Base-by-base conservation (phyloP, 2,329 filamentous ascomycete species). In the Arthrobotrys sphaeroides region DNA sequence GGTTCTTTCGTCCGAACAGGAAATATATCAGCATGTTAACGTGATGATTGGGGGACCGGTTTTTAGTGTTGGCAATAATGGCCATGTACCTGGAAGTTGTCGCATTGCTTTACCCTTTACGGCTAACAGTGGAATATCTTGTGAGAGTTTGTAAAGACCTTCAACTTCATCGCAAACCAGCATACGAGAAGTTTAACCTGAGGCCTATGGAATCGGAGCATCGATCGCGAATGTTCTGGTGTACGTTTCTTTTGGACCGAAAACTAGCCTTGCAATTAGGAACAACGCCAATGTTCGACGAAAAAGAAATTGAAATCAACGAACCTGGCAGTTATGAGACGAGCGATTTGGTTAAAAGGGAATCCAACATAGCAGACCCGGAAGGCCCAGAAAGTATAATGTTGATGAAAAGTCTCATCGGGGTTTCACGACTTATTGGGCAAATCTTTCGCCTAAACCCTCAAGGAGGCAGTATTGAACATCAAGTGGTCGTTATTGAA, bases 151-250 rank as follows among this genome's bases (percentile, higher is more conserved):
- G 77, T 38, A 77, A 78, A 57, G 78, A 79, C 60, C 67, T 79
- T 18, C 74, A 65, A 2, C 75, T 79, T 40, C 77, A 79, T 47
- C 67, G 73, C 18, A 47, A 60, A n/a, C 66, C 69, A n/a, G 64
- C 76, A 12, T 12, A 59, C 2, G 69, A 62, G n/a, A 66, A 77
- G 20, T 66, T 73, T 28, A 59, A 13, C 10, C 47, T 51, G 9
- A 6, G 59, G 10, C 36, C 61, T 9, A 45, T 73, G 9, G 77
- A 77, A 45, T 26, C 22, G 10, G 78, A 79, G 55, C 60, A 55
- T n/a, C 73, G 78, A 6, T 77, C 75, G n/a, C 73, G 78, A 9
- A 64, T 79, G 12, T 79, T 79, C 42, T 79, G 78, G 78, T 77
- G 62, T 12, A 69, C 77, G 7, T 79, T 78, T 53, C 73, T 79